Conservation (phyloP, 2,329 filamentous ascomycete species). For the Dothistroma pini region DNA sequence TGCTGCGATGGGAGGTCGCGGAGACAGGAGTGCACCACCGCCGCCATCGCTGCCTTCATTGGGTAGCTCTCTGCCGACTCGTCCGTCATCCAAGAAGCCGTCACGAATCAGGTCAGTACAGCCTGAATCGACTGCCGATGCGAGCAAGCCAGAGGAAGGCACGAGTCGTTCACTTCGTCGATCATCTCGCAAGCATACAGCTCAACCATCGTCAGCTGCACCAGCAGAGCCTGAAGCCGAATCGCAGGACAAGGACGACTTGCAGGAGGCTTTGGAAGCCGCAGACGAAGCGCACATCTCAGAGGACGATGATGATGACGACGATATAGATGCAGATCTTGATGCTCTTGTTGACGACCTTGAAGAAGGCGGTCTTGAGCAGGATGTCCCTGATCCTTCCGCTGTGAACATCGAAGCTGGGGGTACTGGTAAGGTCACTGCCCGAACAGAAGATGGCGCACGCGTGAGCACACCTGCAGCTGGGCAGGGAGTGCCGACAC, state of each 20-base stretch:
- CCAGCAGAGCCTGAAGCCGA: constrained; percentile 43
- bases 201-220: constrained; percentile 25
- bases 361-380: constrained; percentile 73
- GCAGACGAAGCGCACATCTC: constrained; percentile 85
- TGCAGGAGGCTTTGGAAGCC: constrained; percentile 75
- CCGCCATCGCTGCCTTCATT: constrained; percentile 37
- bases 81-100: constrained; percentile 24
- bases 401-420: constrained; percentile 91
- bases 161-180: constrained; percentile 27
- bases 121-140: constrained; percentile 21
- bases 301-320: constrained; percentile 62
- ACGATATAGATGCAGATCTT: constrained; percentile 55
- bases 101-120: constrained; percentile 24
- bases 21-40: constrained; percentile 27
- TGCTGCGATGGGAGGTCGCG: constrained; percentile 62
- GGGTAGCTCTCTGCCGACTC: constrained; percentile 29
- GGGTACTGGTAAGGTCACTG: constrained; percentile 80
- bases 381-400: constrained; percentile 73
- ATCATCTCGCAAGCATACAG: constrained; percentile 32
- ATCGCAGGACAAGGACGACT: constrained; percentile 46
- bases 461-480: constrained; percentile 68
- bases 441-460: constrained; percentile 87
- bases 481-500: constrained; percentile 52
- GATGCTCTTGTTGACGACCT: constrained; percentile 89
- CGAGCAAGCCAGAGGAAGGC: constrained; percentile 22